These are phyloP conservation scores for Pulveroboletus sp. DNA, from an alignment of 768 basidiomycete genomes.

Conservation along the genomic window DNA sequence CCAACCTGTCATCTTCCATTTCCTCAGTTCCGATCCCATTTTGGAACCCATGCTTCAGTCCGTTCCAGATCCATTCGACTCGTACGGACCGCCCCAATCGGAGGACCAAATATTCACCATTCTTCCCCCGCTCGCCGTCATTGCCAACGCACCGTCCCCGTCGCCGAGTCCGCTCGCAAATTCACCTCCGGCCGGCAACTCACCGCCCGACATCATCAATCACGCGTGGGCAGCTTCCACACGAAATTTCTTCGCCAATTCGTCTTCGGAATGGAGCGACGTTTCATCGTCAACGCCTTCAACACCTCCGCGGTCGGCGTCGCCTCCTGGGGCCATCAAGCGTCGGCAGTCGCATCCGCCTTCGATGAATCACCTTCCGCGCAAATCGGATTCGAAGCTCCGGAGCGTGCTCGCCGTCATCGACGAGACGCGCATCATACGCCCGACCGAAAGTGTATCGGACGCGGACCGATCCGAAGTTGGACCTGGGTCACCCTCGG, in stretches of 20 bases:
- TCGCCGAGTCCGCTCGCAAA: conserved; percentile 56
- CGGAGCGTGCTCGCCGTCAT: conserved; percentile 70
- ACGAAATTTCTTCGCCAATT: conserved; percentile 44
- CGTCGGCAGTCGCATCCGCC: conserved; percentile 54
- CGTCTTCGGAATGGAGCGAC: conserved; percentile 56
- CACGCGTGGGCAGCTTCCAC: conserved; percentile 53
- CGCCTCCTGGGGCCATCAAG: conserved; percentile 40
- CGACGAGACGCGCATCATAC: conserved; percentile 51
- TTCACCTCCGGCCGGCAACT: conserved; percentile 38
- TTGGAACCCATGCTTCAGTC: conserved; percentile 89
- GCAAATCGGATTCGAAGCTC: conserved; percentile 64
- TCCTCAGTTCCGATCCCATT: conserved; percentile 71
- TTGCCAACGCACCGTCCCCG: conserved; percentile 61
- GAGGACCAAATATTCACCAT: conserved; percentile 94
- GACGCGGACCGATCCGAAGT: conserved; percentile 18
- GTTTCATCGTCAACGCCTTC: conserved; percentile 36
- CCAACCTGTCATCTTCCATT: conserved; percentile 12
- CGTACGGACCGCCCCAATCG: conserved; percentile 82
- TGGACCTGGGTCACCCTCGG: conserved; percentile 24
- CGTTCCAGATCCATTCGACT: conserved; percentile 89
- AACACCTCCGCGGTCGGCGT: conserved; percentile 47
- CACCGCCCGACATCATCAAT: conserved; percentile 30
- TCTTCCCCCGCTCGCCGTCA: conserved; percentile 75
- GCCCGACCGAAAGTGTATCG: conserved; percentile 25
- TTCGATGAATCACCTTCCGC: conserved; percentile 34